Conservation (phyloP, 495 filamentous ascomycete genomes). For the Aspergillus indologenus region DNA sequence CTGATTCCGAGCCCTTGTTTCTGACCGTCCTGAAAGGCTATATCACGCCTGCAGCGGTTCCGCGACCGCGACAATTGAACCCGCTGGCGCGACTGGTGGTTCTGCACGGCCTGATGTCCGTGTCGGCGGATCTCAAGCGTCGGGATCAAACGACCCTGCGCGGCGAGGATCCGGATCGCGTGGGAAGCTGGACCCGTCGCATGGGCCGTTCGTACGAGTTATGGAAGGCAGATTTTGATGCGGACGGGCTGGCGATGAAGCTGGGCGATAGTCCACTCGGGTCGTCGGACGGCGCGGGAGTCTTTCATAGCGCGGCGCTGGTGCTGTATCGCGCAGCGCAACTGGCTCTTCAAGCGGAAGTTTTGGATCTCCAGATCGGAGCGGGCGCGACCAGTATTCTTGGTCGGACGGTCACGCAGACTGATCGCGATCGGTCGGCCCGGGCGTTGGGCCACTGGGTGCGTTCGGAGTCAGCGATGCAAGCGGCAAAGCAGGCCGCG, state of each 20-base stretch:
- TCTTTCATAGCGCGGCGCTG: conserved; percentile 29
- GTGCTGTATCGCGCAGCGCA: conserved; percentile 51
- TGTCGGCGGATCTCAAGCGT: conserved; percentile 54
- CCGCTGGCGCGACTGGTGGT: conserved; percentile 45
- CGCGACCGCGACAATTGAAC: conserved; percentile 42
- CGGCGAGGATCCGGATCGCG: conserved; percentile 35
- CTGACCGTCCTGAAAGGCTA: conserved; percentile 51
- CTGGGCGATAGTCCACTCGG: conserved; percentile 24
- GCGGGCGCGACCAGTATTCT: conserved; percentile 53
- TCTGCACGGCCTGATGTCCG: conserved; percentile 54
- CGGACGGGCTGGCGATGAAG: conserved; percentile 40
- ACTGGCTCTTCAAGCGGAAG: conserved; percentile 49
- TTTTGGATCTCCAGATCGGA: conserved; percentile 54
- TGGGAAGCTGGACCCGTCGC: conserved; percentile 47
- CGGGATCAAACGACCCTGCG: conserved; percentile 51
- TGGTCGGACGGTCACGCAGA: conserved; percentile 40
- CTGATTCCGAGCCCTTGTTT: conserved; percentile 34
- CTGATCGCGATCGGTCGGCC: conserved; percentile 46
- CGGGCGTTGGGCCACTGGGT: conserved; percentile 42
- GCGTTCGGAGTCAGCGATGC: conserved; percentile 27
- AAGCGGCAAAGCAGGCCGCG: conserved; percentile 46
- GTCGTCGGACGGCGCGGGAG: conserved; percentile 39
- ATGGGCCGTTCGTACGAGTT: conserved; percentile 48
- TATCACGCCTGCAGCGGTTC: conserved; percentile 34
- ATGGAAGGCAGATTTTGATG: conserved; percentile 54